phyloP scores from a whole-genome alignment of 768 basidiomycete genomes.

The Vararia minispora region DNA sequence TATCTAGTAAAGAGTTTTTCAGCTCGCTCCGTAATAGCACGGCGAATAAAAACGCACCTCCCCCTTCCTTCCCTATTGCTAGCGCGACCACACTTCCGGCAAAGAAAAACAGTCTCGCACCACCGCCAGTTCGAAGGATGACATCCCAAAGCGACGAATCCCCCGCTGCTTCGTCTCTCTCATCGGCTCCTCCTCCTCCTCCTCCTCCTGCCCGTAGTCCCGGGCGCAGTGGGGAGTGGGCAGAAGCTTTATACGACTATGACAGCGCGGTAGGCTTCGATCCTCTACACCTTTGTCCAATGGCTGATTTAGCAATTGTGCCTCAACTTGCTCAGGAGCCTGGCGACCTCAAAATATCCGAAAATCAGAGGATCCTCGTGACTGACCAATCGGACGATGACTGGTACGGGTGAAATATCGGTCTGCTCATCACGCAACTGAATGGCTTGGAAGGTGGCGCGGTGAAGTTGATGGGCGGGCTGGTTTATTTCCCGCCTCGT shows the following conservation, averaged over 20 bases:
- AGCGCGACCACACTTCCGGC: constrained; percentile 27
- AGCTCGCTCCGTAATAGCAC: constrained; percentile 35
- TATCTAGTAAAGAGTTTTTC: constrained; percentile 35
- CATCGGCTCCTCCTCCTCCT: constrained; percentile 15
- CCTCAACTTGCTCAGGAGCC: constrained; percentile 38
- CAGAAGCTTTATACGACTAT: constrained; percentile 69
- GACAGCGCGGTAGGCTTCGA: constrained; percentile 38
- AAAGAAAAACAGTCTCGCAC: constrained; percentile 35
- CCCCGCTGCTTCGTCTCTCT: too few relatives aligned
- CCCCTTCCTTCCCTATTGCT: constrained; percentile 24
- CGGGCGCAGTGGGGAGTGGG: constrained; percentile 80
- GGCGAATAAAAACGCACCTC: constrained; percentile 27
- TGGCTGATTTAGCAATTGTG: constrained; percentile 4
- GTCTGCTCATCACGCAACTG: neutral
- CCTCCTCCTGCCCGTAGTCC: constrained; percentile 22
- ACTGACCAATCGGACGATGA: constrained; percentile 61
- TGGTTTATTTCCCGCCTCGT: constrained; percentile 12
- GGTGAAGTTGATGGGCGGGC: constrained; percentile 10
- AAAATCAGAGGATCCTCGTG: constrained; percentile 48
- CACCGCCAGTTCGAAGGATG: constrained; percentile 40
- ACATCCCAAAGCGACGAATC: constrained; percentile 13
- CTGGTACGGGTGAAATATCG: constrained; percentile 42
- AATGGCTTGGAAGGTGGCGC: constrained; percentile 10
- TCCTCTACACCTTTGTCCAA: neutral
- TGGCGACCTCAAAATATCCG: constrained; percentile 51